These are phyloP conservation scores for Clonostachys rhizophaga DNA, from an alignment of 2,329 filamentous ascomycete genomes.

Conservation along the genomic window DNA sequence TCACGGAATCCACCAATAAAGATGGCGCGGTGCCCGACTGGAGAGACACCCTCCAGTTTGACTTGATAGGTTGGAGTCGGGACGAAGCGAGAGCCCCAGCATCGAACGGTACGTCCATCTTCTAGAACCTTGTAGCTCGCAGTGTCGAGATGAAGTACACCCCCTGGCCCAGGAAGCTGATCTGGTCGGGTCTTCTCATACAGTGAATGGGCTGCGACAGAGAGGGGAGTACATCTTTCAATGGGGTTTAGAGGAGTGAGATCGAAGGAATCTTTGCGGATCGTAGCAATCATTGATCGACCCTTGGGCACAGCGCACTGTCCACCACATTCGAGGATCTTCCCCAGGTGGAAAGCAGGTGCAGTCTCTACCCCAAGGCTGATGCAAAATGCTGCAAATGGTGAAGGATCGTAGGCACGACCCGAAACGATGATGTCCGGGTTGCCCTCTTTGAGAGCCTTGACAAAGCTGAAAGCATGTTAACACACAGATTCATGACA, in stretches of 20 bases:
- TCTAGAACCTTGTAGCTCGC: conserved; percentile 32
- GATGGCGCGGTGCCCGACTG: conserved; percentile 35
- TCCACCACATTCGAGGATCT: conserved; percentile 47
- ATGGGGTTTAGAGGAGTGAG: conserved; percentile 30
- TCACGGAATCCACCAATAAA: conserved; percentile 40
- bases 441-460: conserved; percentile 8
- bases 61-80: conserved; percentile 29
- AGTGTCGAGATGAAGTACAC: conserved; percentile 31
- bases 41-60: conserved; percentile 40
- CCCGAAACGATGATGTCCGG: conserved; percentile 22
- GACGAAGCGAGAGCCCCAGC: conserved; percentile 29
- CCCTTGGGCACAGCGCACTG: conserved; percentile 40
- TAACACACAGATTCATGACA: neutral
- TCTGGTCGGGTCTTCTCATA: conserved; percentile 50
- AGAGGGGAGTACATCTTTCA: conserved; percentile 36
- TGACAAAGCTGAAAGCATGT: neutral
- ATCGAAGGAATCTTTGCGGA: conserved; percentile 39
- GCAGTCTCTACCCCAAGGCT: conserved; percentile 20
- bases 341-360: conserved; percentile 43
- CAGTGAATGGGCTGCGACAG: conserved; percentile 45
- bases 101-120: conserved; percentile 27
- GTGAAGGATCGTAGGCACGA: conserved; percentile 30
- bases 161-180: conserved; percentile 41
- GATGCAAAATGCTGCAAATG: conserved; percentile 29
- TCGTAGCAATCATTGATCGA: conserved; percentile 28